Percentiles rank a stretch among this genome's conserved stretches.
These are phyloP conservation scores for Diaporthe caulivora DNA, from an alignment of 2,329 filamentous ascomycete genomes.

Conservation along the genomic window DNA sequence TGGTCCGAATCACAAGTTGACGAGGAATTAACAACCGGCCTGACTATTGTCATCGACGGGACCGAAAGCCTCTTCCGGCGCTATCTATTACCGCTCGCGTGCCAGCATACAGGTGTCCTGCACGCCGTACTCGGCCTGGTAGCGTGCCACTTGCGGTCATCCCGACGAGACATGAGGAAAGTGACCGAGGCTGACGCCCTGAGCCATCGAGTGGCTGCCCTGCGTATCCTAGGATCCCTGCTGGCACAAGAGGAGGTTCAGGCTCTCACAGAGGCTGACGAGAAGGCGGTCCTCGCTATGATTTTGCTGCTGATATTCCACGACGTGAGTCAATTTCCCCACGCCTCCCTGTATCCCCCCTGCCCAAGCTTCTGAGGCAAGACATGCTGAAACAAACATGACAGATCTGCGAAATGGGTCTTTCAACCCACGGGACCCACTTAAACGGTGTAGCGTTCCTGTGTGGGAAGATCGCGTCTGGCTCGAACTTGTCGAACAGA, in stretches of 20 bases:
- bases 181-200: slow-evolving; percentile 40
- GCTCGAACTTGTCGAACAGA: not conserved
- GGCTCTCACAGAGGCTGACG: not conserved
- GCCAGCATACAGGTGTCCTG: slow-evolving; percentile 43
- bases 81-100: not conserved
- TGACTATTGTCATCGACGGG: not conserved
- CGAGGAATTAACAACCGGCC: not conserved
- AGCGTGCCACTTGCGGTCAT: slow-evolving; percentile 44
- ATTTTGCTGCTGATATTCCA: slow-evolving; percentile 14
- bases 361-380: not conserved
- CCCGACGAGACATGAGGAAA: slow-evolving; percentile 30
- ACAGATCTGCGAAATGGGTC: slow-evolving; percentile 46
- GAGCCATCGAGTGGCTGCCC: slow-evolving; percentile 28
- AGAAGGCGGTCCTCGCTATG: slow-evolving; percentile 4
- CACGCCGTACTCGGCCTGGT: slow-evolving; percentile 47
- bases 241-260: not conserved
- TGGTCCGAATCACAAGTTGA: not conserved
- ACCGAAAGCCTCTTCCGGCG: not conserved
- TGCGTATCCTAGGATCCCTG: not conserved
- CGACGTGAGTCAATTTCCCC: not conserved
- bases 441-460: slow-evolving; percentile 47
- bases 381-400: slow-evolving; percentile 23
- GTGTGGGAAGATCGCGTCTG: slow-evolving; percentile 42
- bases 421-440: slow-evolving; percentile 46
- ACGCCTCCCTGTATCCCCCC: slow-evolving; percentile 4